Conservation (phyloP, 345 rosid genomes). For the Citrus sp. region DNA sequence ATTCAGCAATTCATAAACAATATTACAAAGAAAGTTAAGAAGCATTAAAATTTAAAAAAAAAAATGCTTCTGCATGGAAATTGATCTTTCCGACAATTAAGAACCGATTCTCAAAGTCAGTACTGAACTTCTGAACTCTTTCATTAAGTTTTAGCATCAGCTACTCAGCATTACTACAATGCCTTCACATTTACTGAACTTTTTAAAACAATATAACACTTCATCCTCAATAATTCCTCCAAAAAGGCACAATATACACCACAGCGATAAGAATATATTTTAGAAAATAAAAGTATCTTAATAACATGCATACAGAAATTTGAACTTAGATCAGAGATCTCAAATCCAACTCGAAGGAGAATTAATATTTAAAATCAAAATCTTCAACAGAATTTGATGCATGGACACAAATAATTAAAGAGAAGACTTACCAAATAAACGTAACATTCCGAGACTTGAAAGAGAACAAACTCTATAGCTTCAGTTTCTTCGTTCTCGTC, state of each 20-base stretch:
- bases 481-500: conserved; percentile 55
- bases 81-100: neutral
- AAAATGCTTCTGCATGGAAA: neutral
- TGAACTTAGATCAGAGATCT: neutral
- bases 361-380: neutral
- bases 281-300: neutral
- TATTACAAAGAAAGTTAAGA: neutral
- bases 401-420: neutral
- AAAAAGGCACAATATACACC: neutral
- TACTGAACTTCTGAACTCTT: neutral
- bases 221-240: neutral
- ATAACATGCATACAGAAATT: neutral
- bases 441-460: conserved; percentile 90
- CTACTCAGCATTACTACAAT: neutral
- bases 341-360: neutral
- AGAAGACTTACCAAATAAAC: conserved; percentile 64
- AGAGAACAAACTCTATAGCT: conserved; percentile 68
- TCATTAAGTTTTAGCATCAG: neutral
- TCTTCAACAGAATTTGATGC: neutral
- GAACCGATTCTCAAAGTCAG: neutral
- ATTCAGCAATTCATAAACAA: neutral
- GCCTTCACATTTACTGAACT: neutral
- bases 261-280: neutral
- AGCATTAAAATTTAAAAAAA: neutral
- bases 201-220: neutral